Base-by-base conservation (phyloP, 805 yeast species). In the Sugiyamaella lignohabitans region DNA sequence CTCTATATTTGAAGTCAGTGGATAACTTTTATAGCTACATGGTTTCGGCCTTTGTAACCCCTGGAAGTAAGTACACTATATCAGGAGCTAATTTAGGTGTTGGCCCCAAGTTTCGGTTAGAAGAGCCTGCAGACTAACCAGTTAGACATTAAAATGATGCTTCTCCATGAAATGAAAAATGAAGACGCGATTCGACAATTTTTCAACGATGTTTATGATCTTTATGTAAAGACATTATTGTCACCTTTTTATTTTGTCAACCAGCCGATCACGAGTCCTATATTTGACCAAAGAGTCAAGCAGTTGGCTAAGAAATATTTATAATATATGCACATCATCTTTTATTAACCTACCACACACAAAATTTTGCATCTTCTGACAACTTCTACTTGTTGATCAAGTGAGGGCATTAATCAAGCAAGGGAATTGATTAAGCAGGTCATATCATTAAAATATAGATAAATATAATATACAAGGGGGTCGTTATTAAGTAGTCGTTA, bases 21-120 rank as follows among this genome's bases (percentile, higher is more conserved):
- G 98, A 93, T 65, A 79, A 82, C 32, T 91, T 87, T 63, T 87
- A 89, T 62, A 94, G 93, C 3, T 78, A 80, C 54, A 69, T 74
- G 41, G 78, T 91, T n/a, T 84, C 87, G 46, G 94, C 91, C 2
- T 93, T 80, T 61, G 73, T 91, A 36, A 87, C 96, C 0, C 88
- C 88, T 44, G 91, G 96, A 3, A 89, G 63, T 61, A 52, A 38
- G 63, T 48, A 14, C 10, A 30, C 16, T n/a, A 17, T 21, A 14
- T n/a, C n/a, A n/a, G n/a, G n/a, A n/a, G n/a, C n/a, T n/a, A n/a
- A n/a, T n/a, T n/a, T 6, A 11, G 32, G 11, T 21, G 6, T 35
- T 17, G 3, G 38, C 30, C 39, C 19, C 6, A 17, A 16, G 21
- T n/a, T 6, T 8, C 6, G 6, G 20, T n/a, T 35, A 14, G 40